Evolutionary conservation across 1,284 basidiomycete genomes (phyloP), one percentile per base, ranked within the genome.

Genomic region (Bjerkandera adusta): DNA sequence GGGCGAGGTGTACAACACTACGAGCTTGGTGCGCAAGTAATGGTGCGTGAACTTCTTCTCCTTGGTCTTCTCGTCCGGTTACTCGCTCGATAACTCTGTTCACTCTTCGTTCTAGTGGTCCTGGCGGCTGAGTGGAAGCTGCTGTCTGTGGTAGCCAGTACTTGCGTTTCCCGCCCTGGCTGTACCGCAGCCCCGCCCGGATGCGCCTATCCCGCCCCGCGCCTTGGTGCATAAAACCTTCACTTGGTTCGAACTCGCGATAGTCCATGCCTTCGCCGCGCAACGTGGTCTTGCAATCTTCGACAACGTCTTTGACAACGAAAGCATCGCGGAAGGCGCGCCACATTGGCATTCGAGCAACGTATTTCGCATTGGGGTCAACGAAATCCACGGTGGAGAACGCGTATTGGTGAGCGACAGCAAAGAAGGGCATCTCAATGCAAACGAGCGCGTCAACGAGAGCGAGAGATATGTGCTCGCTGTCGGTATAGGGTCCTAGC

Each of bases 381-480:
- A 90, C 80, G 62, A 91, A 97, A 65, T 97, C 94, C 41, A 76
- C 85, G 56, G 85, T 79, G 3, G 86, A 81, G 64, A 95, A 96
- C 22, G 92, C 92, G 58, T 85, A 94, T 67, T 87, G 80, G 67
- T 99, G 97, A 1, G 92, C 89, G 38, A 97, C 75, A 0, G 97
- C 95, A 62, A 99, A 99, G 49, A 98, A 69, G 0, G 96, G 95
- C 96, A 99, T 98, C 69, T 99, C 96, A 49, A 97, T 73, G 68
- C 93, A 97, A 58, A 98, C 92, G 48, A 97, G 74, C 7, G 85
- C 84, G 66, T 97, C 94, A 13, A 88, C 92, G 45, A 97, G 75
- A 0, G 91, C 95, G 15, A 96, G 75, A 0, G 92, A 92, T 60
- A 97, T 92, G 59, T 91, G 85, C 61, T 96, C 92, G n/a, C 75